Base-by-base conservation (phyloP, 345 rosid genomes). In the Salix purpurea region DNA sequence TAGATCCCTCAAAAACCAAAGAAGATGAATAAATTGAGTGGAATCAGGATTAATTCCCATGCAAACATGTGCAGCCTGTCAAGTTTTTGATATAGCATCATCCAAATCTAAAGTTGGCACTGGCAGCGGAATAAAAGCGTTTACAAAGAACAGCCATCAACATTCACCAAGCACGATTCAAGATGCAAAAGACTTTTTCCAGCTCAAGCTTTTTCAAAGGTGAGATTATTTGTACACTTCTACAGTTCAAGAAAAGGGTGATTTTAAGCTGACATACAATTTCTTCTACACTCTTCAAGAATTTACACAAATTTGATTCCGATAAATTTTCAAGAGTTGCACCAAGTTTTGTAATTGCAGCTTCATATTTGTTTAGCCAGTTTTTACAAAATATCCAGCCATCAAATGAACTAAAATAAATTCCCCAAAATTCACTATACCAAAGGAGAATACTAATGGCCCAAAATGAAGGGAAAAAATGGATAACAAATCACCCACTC, bases 381-480 rank as follows among this genome's bases (percentile, higher is more conserved):
- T 66, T 72, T 71, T 76, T 84, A 79, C 81, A 77, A 65, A 76
- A 64, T 52, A 60, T 56, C 66, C 54, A 68, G 76, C 76, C 70
- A 72, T 75, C 46, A 69, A 70, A 65, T 69, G 70, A 75, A 65
- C 76, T 48, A 52, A 65, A 65, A 78, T 65, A 71, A 62, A 68
- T 72, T 83, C 85, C 83, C 75, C 74, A 76, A 70, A 70, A 77
- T 36, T 77, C 75, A 62, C 73, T 69, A 74, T 66, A 64, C 73
- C 48, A 62, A 56, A 77, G 26, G 70, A 58, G 66, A 74, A 78
- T 78, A 74, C 71, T 69, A 72, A 24, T 58, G 61, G 79, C 84
- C 80, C 82, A 81, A 75, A 46, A 80, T 62, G 69, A 72, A 73
- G 78, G 81, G 77, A 67, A 60, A 77, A 77, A 80, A 82, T 77